Evolutionary conservation across 2,329 filamentous ascomycete genomes (phyloP).

Genomic region (Cryphonectria naterciae): DNA sequence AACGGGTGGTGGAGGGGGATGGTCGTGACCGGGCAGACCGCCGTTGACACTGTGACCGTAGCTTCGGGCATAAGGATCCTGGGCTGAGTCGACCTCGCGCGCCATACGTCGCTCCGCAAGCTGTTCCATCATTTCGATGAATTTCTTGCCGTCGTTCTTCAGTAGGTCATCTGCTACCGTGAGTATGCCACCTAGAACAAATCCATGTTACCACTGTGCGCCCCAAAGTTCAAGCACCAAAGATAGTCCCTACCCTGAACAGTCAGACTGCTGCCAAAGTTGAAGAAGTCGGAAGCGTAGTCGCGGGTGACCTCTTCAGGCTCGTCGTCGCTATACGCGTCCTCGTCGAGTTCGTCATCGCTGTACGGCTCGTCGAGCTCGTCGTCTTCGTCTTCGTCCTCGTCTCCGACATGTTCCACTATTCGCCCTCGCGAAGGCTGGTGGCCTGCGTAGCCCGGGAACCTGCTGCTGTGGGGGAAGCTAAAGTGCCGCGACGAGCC

Average conservation of each 20-base stretch:
- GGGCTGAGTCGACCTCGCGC: constrained; percentile 82
- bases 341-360: constrained; percentile 71
- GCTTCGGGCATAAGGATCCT: constrained; percentile 49
- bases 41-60: constrained; percentile 55
- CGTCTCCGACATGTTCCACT: constrained; percentile 65
- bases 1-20: constrained; percentile 72
- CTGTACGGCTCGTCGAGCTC: constrained; percentile 60
- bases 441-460: constrained; percentile 62
- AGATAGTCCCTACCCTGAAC: constrained; percentile 71
- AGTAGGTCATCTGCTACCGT: constrained; percentile 97
- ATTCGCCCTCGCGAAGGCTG: constrained; percentile 78
- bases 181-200: constrained; percentile 84
- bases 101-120: constrained; percentile 96
- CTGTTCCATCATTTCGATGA: constrained; percentile 99
- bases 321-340: constrained; percentile 67
- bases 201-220: constrained; percentile 25
- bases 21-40: constrained; percentile 66
- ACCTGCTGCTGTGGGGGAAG: constrained; percentile 38
- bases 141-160: constrained; percentile 98
- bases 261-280: constrained; percentile 95
- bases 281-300: constrained; percentile 85
- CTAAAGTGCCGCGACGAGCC: constrained; percentile 67
- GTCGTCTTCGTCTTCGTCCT: constrained; percentile 59
- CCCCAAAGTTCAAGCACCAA: constrained; percentile 35
- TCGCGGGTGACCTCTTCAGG: constrained; percentile 58